A percentile compares a stretch with the other conserved stretches of the same genome.
phyloP scores from a whole-genome alignment of 306 rosid species.

The Vicia sativa region DNA sequence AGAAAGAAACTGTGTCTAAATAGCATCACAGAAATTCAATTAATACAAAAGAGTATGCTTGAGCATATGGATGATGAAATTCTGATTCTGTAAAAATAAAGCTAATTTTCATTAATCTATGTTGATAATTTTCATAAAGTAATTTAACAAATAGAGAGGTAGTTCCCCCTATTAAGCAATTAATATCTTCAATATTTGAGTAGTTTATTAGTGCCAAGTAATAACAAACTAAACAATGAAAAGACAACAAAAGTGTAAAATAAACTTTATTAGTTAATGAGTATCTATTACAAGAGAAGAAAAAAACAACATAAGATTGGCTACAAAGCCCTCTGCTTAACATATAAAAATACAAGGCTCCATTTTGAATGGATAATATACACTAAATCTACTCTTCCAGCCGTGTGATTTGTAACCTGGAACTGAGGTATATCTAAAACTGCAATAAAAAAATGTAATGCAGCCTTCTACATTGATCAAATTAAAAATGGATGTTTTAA shows the following conservation, averaged over 20 bases:
- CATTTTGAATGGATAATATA: conserved; percentile 50
- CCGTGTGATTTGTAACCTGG: conserved; percentile 31
- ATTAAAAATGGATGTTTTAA: conserved; percentile 41
- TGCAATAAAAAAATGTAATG: conserved; percentile 54
- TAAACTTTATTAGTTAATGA: conserved; percentile 44
- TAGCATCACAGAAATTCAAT: no score
- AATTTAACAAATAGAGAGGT: not conserved
- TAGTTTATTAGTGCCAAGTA: conserved; percentile 21
- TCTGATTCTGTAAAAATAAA: no score
- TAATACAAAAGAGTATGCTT: no score
- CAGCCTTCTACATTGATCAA: conserved; percentile 46
- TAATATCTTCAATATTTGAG: not conserved
- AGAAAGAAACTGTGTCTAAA: no score
- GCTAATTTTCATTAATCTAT: no score
- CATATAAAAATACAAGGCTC: conserved; percentile 47
- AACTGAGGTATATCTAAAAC: conserved; percentile 43
- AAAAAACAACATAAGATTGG: conserved; percentile 28
- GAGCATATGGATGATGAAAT: no score
- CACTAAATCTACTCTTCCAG: conserved; percentile 45
- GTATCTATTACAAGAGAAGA: conserved; percentile 42
- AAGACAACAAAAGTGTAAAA: conserved; percentile 19
- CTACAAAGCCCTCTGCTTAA: conserved; percentile 43
- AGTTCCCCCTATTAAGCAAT: not conserved
- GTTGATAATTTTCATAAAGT: no score
- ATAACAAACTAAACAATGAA: not conserved